phyloP scores from a whole-genome alignment of 2,329 filamentous ascomycete species.

The Fusarium sp. region DNA sequence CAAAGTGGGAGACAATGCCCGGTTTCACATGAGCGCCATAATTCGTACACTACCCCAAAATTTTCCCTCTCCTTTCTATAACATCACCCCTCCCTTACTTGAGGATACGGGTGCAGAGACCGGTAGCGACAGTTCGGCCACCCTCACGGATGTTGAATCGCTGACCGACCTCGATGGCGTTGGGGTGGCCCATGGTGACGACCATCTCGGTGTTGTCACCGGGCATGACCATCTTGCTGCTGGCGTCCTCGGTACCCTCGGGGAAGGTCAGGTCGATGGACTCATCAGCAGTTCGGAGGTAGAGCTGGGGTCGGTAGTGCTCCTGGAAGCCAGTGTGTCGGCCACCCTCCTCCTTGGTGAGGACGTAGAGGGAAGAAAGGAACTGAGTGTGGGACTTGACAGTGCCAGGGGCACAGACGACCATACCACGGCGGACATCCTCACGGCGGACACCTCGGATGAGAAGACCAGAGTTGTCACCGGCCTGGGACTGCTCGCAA shows the following conservation, averaged over 20 bases:
- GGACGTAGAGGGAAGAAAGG: constrained; percentile 94
- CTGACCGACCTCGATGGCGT: constrained; percentile 91
- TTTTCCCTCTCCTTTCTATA: constrained; percentile 31
- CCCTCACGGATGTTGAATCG: constrained; percentile 99
- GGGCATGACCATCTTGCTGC: constrained; percentile 90
- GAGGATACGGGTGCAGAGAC: constrained; percentile 81
- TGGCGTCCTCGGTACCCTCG: constrained; percentile 79
- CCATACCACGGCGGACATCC: constrained; percentile 95
- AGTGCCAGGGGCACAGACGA: constrained; percentile 84
- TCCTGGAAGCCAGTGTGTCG: constrained; percentile 94
- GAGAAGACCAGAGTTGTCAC: constrained; percentile 97
- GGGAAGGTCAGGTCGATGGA: constrained; percentile 85
- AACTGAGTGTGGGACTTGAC: constrained; percentile 92
- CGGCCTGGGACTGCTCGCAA: constrained; percentile 94
- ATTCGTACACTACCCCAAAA: constrained; percentile 41
- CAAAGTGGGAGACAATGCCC: constrained; percentile 44
- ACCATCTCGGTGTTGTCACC: constrained; percentile 99
- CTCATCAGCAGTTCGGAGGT: constrained; percentile 91
- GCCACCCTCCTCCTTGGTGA: constrained; percentile 98
- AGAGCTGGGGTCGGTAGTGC: constrained; percentile 98
- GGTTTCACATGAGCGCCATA: constrained; percentile 45
- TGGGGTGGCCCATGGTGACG: constrained; percentile 84
- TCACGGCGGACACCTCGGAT: constrained; percentile 97
- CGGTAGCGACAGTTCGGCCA: constrained; percentile 88
- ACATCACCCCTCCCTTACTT: constrained; percentile 57